A percentile compares a stretch with the other conserved stretches of the same genome.
phyloP scores from a whole-genome alignment of 176 grass and related monocot genomes.

The Carex pumila region DNA sequence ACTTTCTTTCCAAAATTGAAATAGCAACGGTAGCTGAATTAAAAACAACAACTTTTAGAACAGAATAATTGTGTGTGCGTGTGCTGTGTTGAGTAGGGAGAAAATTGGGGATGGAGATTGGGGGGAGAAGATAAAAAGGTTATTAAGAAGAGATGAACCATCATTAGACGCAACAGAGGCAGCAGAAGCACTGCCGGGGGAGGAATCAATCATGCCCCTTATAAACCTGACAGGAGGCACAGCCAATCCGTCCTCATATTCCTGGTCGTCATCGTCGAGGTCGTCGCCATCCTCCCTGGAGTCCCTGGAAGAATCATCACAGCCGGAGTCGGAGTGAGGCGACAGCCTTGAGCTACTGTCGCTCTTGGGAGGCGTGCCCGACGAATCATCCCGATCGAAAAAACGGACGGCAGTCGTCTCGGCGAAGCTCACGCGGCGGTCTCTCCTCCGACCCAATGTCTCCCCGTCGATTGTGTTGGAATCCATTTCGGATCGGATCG shows the following conservation, averaged over 20 bases:
- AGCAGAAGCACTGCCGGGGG: constrained; percentile 55
- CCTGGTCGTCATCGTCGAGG: constrained; percentile 32
- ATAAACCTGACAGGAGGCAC: constrained; percentile 32
- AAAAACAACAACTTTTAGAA: neutral
- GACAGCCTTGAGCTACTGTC: constrained; percentile 8
- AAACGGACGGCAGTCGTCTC: constrained; percentile 88
- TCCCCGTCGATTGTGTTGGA: constrained; percentile 39
- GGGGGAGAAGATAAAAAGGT: neutral
- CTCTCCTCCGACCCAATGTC: constrained; percentile 51
- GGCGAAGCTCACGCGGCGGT: constrained; percentile 92
- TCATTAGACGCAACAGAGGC: constrained; percentile 66
- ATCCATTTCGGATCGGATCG: neutral
- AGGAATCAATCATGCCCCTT: constrained; percentile 41
- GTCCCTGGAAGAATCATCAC: constrained; percentile 6
- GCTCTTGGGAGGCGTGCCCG: constrained; percentile 41
- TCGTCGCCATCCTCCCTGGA: neutral
- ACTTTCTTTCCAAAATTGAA: neutral
- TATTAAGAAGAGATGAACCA: constrained; percentile 26
- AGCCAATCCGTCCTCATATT: constrained; percentile 32
- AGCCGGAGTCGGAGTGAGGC: neutral
- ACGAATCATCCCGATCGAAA: constrained; percentile 85
- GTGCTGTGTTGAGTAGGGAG: neutral
- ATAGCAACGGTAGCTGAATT: neutral
- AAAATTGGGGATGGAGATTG: neutral
- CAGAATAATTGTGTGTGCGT: neutral